A percentile compares a stretch with the other conserved stretches of the same genome.
These are phyloP conservation scores for Podaxis sp. DNA, from an alignment of 768 basidiomycete genomes.

Conservation along the genomic window DNA sequence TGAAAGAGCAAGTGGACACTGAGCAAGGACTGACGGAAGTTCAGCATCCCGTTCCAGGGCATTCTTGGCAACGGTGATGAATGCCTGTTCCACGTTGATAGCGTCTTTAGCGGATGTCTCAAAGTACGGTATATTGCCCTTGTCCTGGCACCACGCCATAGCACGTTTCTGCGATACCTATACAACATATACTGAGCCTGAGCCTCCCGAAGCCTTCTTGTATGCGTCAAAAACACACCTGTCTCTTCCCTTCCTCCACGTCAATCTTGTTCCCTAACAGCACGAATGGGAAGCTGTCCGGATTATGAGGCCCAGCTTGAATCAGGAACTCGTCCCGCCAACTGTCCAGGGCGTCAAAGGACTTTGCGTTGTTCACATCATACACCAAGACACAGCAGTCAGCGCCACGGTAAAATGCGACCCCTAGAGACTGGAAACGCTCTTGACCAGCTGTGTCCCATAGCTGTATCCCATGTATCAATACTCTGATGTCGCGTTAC, in stretches of 20 bases:
- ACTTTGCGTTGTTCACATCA: slow-evolving; percentile 98
- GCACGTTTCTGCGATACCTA: slow-evolving; percentile 99
- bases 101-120: slow-evolving; percentile 99
- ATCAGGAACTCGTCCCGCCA: slow-evolving; percentile 99
- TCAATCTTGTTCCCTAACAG: slow-evolving; percentile 99
- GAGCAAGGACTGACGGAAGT: slow-evolving; percentile 13
- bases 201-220: neutral
- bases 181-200: neutral
- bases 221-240: slow-evolving; percentile 50
- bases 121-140: slow-evolving; percentile 99
- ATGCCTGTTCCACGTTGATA: slow-evolving; percentile 99
- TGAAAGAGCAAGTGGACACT: neutral
- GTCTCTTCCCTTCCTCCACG: slow-evolving; percentile 96
- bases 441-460: slow-evolving; percentile 99
- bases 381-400: slow-evolving; percentile 99
- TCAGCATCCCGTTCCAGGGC: slow-evolving; percentile 96
- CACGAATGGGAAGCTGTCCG: slow-evolving; percentile 99
- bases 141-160: slow-evolving; percentile 99
- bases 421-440: slow-evolving; percentile 98
- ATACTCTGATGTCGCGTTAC: neutral
- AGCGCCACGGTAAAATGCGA: slow-evolving; percentile 98
- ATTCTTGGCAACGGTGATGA: slow-evolving; percentile 99
- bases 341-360: slow-evolving; percentile 97
- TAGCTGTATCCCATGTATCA: slow-evolving; percentile 46
- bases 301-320: slow-evolving; percentile 96